Evolutionary conservation across 2,329 filamentous ascomycete species (phyloP).

Genomic region (Pyrenochaeta sp.): DNA sequence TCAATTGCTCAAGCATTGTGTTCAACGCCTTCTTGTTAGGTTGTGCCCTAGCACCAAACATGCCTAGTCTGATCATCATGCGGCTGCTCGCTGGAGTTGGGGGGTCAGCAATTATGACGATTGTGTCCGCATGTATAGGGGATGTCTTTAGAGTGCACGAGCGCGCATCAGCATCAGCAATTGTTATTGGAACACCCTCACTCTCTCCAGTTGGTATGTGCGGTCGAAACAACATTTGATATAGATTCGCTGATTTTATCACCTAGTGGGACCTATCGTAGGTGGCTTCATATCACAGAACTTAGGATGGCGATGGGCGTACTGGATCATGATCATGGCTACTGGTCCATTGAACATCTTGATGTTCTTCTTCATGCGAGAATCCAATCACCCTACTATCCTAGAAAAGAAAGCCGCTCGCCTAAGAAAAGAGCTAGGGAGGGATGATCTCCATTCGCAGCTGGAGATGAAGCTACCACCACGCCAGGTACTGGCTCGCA

Average conservation of each 20-base stretch:
- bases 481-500: slow-evolving; percentile 20
- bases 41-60: slow-evolving; percentile 32
- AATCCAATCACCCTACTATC: slow-evolving; percentile 37
- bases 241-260: neutral
- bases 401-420: slow-evolving; percentile 43
- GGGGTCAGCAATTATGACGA: slow-evolving; percentile 46
- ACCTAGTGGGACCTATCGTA: slow-evolving; percentile 44
- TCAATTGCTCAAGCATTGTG: slow-evolving; percentile 46
- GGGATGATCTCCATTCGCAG: slow-evolving; percentile 42
- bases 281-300: slow-evolving; percentile 20
- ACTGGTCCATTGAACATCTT: slow-evolving; percentile 33
- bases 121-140: slow-evolving; percentile 61
- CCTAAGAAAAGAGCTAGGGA: slow-evolving; percentile 37
- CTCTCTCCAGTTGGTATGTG: slow-evolving; percentile 61
- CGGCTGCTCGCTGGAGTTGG: slow-evolving; percentile 37
- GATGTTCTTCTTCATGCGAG: slow-evolving; percentile 36
- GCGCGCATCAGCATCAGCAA: slow-evolving; percentile 51
- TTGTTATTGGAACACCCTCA: slow-evolving; percentile 54
- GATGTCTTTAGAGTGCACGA: slow-evolving; percentile 60
- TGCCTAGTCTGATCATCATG: slow-evolving; percentile 33
- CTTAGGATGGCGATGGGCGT: slow-evolving; percentile 21
- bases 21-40: slow-evolving; percentile 48
- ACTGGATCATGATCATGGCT: slow-evolving; percentile 14
- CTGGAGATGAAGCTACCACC: slow-evolving; percentile 22
- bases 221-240: slow-evolving; percentile 38